A percentile compares a stretch with the other conserved stretches of the same genome.
Evolutionary conservation across 352 stramenopile genomes (phyloP).

Genomic region (Phytophthora podocarpi): DNA sequence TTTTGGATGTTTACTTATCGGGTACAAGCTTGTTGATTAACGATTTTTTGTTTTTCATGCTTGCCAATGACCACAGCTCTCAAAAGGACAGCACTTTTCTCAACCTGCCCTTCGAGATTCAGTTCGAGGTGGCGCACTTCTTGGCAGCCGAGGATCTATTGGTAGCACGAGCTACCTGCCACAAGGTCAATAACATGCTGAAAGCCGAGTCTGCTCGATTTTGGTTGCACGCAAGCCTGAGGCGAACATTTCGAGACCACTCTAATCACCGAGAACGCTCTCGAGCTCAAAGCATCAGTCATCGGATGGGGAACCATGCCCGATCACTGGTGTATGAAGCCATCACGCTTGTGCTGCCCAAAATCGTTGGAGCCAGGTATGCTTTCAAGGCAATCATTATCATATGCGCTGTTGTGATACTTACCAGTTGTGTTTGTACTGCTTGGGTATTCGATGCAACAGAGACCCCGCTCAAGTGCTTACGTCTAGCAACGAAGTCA

Average conservation of each 20-base stretch:
- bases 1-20: not conserved
- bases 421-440: slow-evolving; percentile 4
- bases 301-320: slow-evolving; percentile 54
- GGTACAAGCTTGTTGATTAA: slow-evolving; percentile 2
- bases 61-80: slow-evolving; percentile 36
- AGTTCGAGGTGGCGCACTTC: slow-evolving; percentile 81
- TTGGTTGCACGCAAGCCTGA: slow-evolving; percentile 83
- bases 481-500: slow-evolving; percentile 67
- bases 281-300: slow-evolving; percentile 49
- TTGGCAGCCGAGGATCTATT: slow-evolving; percentile 80
- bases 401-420: not conserved
- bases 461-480: slow-evolving; percentile 77
- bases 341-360: slow-evolving; percentile 76
- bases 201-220: slow-evolving; percentile 84
- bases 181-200: slow-evolving; percentile 85
- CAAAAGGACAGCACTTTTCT: slow-evolving; percentile 71
- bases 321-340: slow-evolving; percentile 83
- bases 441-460: slow-evolving; percentile 1
- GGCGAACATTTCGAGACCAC: slow-evolving; percentile 65
- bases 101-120: slow-evolving; percentile 78
- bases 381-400: not conserved
- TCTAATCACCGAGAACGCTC: slow-evolving; percentile 52
- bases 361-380: slow-evolving; percentile 71
- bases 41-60: not conserved
- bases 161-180: slow-evolving; percentile 70